Base-by-base conservation (phyloP, 805 yeast genomes). In the Isabelozyma heimii region DNA sequence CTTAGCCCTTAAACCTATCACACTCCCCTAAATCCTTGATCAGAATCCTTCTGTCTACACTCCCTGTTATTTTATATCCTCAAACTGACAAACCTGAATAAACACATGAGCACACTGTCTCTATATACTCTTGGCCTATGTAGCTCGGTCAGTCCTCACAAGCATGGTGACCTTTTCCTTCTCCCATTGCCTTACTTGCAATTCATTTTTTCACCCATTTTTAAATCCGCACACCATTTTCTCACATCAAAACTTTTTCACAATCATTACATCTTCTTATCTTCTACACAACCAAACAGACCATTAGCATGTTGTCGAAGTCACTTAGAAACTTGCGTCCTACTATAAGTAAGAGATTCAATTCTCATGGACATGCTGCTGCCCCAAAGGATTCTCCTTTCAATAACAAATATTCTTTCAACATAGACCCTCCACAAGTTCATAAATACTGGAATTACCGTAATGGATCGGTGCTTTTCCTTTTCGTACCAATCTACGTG, bases 401-500 rank as follows among this genome's bases (percentile, higher is more conserved):
- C 66, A 69, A 59, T 59, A 73, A 73, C 65, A 73, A 72, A 50
- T 57, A 63, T 61, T 66, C 69, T 59, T 73, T 73, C 62, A 66
- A 73, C 60, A 66, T 63, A 50, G 62, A 62, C 48, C 78, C 78
- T 35, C 79, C 79, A 39, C 77, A 72, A 45, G 73, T 70, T 45
- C 79, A 73, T 54, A 69, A 66, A 52, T 73, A 73, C 63, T 73
- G 79, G 79, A 70, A 66, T 55, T 57, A 59, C 53, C 64, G 70
- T 49, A 72, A 73, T 58, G 61, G 68, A 42, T 57, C 65, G 26
- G 64, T 71, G 33, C 58, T 71, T 44, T 52, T 72, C 42, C 75
- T 73, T 30, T 69, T 71, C 46, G 60, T 70, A 39, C 78, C 78
- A 10, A 40, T 70, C 12, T 69, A 63, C 52, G 52, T 72, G 41